Base-by-base conservation (phyloP, 179 eudicot genomes). In the Spergularia azorica region DNA sequence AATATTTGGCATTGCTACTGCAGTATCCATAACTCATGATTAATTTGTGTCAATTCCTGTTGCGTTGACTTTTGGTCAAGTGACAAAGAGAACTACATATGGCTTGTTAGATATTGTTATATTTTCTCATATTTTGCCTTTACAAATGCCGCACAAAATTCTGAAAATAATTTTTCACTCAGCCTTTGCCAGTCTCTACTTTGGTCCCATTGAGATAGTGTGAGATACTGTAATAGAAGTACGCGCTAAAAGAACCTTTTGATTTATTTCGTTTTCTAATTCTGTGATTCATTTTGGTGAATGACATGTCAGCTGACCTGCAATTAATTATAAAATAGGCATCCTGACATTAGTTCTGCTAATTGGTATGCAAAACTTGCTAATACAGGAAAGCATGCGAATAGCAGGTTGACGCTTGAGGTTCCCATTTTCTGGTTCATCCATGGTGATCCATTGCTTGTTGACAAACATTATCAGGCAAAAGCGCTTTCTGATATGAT, bases 401-500 rank as follows among this genome's bases (percentile, higher is more conserved):
- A 95, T 78, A 89, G 93, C 88, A 89, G 98, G 83, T 87, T 92
- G 73, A 88, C 93, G 8, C 81, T 95, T 76, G 98, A 95, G 85
- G 86, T 95, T 73, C 98, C 98, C 32, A 86, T 95, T 66, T 95
- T 95, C 79, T 95, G 98, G 98, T 95, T 93, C 77, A 90, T 95
- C 80, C 86, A 90, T 62, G 81, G 88, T 74, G 98, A 95, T 73
- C 83, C 93, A 59, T 76, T 95, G 80, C 83, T 95, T 17, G 89
- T 95, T 75, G 98, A 95, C 90, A 95, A 93, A 85, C 90, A 95
- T 86, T 91, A 88, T 83, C 97, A 93, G 84, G 97, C 98, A 56
- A 95, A 93, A 83, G 90, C 98, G 39, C 97, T 95, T 76, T 89
- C 97, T 20, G 97, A 93, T 83, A 95, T 95, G 98, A 88, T 95